Conservation (phyloP, 23 red algal species). For the Porphyridium purpureum region DNA sequence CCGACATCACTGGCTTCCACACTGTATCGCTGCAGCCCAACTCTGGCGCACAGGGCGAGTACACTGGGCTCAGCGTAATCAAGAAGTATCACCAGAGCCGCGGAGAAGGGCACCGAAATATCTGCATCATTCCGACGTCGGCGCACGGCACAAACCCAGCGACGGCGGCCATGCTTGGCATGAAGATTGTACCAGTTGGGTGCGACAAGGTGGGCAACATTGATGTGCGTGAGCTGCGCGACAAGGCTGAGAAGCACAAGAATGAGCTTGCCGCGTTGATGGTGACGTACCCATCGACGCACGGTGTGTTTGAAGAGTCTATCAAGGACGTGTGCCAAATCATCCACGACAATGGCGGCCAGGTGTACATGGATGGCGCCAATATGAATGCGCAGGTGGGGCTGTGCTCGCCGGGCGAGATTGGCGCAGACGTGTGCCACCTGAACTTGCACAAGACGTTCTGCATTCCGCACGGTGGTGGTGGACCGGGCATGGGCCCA, state of each 20-base stretch:
- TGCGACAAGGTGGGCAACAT: constrained; percentile 85
- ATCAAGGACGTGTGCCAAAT: constrained; percentile 90
- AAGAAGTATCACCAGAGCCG: constrained; percentile 84
- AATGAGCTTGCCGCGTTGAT: constrained; percentile 74
- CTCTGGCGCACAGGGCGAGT: constrained; percentile 95
- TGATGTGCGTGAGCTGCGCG: constrained; percentile 79
- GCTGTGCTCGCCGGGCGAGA: constrained; percentile 81
- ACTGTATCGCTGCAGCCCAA: constrained; percentile 91
- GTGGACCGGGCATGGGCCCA: constrained; percentile 93
- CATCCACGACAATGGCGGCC: constrained; percentile 86
- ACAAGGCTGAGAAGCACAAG: constrained; percentile 87
- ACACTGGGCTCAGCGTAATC: constrained; percentile 72
- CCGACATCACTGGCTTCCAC: constrained; percentile 88
- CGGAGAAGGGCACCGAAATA: constrained; percentile 72
- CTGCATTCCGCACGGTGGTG: constrained; percentile 96
- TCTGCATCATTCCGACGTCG: constrained; percentile 86
- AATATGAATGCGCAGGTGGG: constrained; percentile 99
- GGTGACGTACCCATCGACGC: constrained; percentile 97
- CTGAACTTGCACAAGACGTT: constrained; percentile 99
- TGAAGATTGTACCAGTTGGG: constrained; percentile 74
- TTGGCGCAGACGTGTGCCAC: constrained; percentile 98
- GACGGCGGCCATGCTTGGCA: constrained; percentile 77
- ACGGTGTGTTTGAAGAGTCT: constrained; percentile 93
- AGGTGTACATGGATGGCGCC: constrained; percentile 99
- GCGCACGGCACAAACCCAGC: constrained; percentile 98